These are phyloP conservation scores for Calonectria crousiana DNA, from an alignment of 2,329 filamentous ascomycete species.

Conservation along the genomic window DNA sequence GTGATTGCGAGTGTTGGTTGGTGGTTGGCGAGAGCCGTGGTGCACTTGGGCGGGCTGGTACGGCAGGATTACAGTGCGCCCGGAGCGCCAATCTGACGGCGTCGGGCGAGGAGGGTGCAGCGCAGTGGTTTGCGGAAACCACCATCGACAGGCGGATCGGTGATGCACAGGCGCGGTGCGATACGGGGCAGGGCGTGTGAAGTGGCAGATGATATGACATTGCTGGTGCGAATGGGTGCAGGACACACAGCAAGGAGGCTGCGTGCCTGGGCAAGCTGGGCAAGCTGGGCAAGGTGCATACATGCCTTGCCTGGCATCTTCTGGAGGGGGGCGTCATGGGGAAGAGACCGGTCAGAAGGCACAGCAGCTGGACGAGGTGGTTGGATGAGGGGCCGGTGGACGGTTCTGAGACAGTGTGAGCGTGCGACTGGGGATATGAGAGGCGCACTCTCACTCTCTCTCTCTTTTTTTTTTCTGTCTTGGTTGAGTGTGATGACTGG, in stretches of 20 bases:
- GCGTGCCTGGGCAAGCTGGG: neutral
- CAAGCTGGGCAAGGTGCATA: neutral
- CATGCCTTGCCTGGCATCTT: neutral
- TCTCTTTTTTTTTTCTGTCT: neutral
- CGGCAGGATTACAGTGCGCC: neutral
- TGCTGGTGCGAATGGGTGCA: neutral
- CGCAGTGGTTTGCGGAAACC: neutral
- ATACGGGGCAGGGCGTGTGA: neutral
- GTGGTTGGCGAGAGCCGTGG: neutral
- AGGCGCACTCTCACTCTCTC: neutral
- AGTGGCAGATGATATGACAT: slow-evolving; percentile 11
- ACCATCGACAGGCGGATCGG: neutral
- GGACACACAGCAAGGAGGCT: slow-evolving; percentile 1
- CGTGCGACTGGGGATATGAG: slow-evolving; percentile 6
- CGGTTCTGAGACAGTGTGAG: slow-evolving; percentile 18
- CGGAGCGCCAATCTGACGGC: neutral
- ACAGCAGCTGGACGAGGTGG: neutral
- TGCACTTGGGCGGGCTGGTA: neutral
- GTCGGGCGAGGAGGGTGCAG: neutral
- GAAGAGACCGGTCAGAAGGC: slow-evolving; percentile 8
- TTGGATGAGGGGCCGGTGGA: slow-evolving; percentile 2
- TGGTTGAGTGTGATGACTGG: slow-evolving; percentile 10
- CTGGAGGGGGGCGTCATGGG: neutral
- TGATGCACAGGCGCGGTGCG: neutral
- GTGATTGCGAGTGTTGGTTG: neutral